Conservation (phyloP, 805 yeast genomes). For the Ascoidea tarda region DNA sequence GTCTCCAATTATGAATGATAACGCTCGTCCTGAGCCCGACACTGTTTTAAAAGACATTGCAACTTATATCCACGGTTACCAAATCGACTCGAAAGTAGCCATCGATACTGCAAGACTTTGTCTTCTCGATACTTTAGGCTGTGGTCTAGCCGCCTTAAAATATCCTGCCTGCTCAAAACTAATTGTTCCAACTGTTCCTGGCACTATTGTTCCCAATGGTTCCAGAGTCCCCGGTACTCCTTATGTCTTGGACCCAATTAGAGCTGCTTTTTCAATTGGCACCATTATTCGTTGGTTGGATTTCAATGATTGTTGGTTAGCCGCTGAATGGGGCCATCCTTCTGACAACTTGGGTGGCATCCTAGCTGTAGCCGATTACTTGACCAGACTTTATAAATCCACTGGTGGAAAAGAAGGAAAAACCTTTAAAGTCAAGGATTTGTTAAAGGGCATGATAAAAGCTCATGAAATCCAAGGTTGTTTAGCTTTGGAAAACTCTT, state of each 20-base stretch:
- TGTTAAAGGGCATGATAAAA: constrained; percentile 40
- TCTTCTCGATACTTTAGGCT: constrained; percentile 42
- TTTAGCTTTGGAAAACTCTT: constrained; percentile 44
- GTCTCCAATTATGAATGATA: background rate
- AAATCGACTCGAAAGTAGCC: constrained; percentile 31
- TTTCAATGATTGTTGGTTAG: constrained; percentile 51
- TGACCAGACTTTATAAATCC: constrained; percentile 29
- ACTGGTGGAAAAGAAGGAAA: constrained; percentile 24
- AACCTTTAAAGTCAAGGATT: constrained; percentile 31
- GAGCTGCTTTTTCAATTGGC: constrained; percentile 45
- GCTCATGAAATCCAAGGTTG: constrained; percentile 54
- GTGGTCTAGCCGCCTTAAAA: constrained; percentile 45
- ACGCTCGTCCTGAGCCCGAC: constrained; percentile 17
- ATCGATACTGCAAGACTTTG: constrained; percentile 40
- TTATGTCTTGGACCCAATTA: constrained; percentile 38
- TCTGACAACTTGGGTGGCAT: constrained; percentile 48
- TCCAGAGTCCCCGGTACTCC: constrained; percentile 38
- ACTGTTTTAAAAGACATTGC: constrained; percentile 34
- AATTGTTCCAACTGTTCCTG: constrained; percentile 44
- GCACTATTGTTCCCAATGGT: constrained; percentile 39
- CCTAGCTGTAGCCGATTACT: constrained; percentile 42
- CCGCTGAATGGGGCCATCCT: constrained; percentile 63
- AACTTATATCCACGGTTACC: constrained; percentile 31
- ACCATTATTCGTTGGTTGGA: constrained; percentile 47
- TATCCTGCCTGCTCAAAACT: constrained; percentile 32